Base-by-base conservation (phyloP, 164 flowering plant genomes). In the Piper betle region DNA sequence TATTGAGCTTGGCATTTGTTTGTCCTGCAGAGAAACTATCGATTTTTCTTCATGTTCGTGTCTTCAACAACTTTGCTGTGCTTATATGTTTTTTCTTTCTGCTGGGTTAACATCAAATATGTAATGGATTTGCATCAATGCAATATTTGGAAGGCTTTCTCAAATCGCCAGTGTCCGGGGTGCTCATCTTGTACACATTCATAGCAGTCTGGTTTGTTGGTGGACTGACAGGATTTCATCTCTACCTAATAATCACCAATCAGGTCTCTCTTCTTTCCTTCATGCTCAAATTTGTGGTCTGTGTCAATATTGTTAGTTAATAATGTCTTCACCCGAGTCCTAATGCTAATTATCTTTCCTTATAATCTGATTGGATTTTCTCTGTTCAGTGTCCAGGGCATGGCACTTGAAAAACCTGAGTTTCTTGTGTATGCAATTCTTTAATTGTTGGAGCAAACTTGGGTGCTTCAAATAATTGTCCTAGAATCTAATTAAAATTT, bases 31-130 rank as follows among this genome's bases (percentile, higher is more conserved):
- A 72, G 92, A 66, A 88, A 86, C 61, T 88, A 88, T 70, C 61
- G 85, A 65, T 88, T 78, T 76, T 85, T 84, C 61, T 82, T 85
- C 82, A 80, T 82, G 84, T 87, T 87, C 60, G 82, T 87, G 50
- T 84, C 80, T 55, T 79, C 87, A 15, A 78, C 89, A 20, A 80
- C 91, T 39, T 13, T 82, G 38, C 73, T 87, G 52, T 82, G 91
- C 75, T 69, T 87, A 4, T 85, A 81, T 64, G 84, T 88, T n/a
- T 78, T 82, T 66, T 74, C 77, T 41, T 79, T 79, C 71, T 84
- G 85, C 80, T 85, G 81, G 86, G 76, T 88, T 4, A 73, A 79
- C 69, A 63, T 85, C 60, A 69, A 41, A 63, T 69, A 68, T 18
- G 75, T 74, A 62, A 80, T 75, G 84, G 77, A 68, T 18, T 52